Conservation (phyloP, 1,139 yeast genomes). For the Geotrichum reessii region DNA sequence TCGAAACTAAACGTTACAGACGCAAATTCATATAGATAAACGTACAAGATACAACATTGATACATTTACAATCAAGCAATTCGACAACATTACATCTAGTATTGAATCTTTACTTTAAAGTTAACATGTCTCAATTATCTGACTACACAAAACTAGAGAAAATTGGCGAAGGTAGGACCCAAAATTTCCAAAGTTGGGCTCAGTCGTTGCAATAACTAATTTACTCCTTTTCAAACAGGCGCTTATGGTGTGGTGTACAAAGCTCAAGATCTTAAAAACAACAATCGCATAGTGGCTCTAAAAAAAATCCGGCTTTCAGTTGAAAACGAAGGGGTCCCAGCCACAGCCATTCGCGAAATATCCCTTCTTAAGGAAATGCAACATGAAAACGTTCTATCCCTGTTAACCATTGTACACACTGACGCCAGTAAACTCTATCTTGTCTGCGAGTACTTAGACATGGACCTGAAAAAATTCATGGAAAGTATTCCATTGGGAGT, state of each 20-base stretch:
- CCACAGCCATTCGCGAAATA: slow-evolving; percentile 95
- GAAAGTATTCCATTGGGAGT: slow-evolving; percentile 88
- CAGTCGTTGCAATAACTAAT: background rate
- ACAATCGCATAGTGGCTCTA: slow-evolving; percentile 86
- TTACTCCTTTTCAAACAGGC: slow-evolving; percentile 40
- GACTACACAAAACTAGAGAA: slow-evolving; percentile 92
- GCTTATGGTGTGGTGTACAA: slow-evolving; percentile 98
- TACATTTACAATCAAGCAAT: background rate
- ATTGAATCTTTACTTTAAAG: background rate
- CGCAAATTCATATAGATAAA: no score
- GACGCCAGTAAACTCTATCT: slow-evolving; percentile 88
- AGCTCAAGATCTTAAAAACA: slow-evolving; percentile 83
- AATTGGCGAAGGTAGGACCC: slow-evolving; percentile 78
- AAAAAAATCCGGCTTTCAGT: slow-evolving; percentile 92
- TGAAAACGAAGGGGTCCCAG: slow-evolving; percentile 97
- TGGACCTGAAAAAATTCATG: slow-evolving; percentile 94
- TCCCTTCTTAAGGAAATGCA: slow-evolving; percentile 87
- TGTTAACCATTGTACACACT: slow-evolving; percentile 90
- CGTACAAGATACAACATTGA: background rate
- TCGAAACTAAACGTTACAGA: no score
- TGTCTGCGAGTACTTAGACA: slow-evolving; percentile 87
- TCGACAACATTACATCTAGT: background rate
- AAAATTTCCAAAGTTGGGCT: background rate
- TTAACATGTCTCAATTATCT: slow-evolving; percentile 50
- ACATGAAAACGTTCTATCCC: slow-evolving; percentile 84